Percentiles rank a stretch among this genome's conserved stretches.
Conservation (phyloP, 2,329 filamentous ascomycete species). For the Arthrinium puccinioides region DNA sequence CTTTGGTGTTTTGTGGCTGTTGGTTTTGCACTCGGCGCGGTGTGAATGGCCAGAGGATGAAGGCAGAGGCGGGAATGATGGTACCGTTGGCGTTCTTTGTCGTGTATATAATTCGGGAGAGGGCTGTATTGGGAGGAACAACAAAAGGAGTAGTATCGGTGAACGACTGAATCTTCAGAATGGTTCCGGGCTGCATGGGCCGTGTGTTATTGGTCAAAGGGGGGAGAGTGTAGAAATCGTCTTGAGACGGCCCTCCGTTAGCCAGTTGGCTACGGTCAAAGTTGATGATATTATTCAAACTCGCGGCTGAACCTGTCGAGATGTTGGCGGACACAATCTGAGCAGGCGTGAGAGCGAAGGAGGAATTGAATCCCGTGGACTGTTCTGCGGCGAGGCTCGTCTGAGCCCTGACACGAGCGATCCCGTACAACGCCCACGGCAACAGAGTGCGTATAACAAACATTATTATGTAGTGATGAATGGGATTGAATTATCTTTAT, state of each 20-base stretch:
- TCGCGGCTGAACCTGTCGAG: conserved; percentile 7
- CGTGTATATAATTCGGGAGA: conserved; percentile 42
- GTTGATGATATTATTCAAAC: conserved; percentile 15
- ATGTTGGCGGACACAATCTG: conserved; percentile 18
- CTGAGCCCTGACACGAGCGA: background rate
- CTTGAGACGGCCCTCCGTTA: conserved; percentile 20
- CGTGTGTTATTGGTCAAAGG: conserved; percentile 8
- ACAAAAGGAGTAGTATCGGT: conserved; percentile 31
- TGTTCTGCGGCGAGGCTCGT: conserved; percentile 4
- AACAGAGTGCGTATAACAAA: no score
- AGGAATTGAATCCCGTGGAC: conserved; percentile 19
- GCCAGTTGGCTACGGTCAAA: conserved; percentile 25
- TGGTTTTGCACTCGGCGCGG: conserved; percentile 8
- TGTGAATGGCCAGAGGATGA: conserved; percentile 40
- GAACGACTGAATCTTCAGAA: conserved; percentile 31
- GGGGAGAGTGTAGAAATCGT: conserved; percentile 33
- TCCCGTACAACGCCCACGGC: no score
- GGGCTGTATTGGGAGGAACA: conserved; percentile 29
- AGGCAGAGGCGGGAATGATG: conserved; percentile 38
- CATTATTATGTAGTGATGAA: no score
- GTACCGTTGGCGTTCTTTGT: conserved; percentile 36
- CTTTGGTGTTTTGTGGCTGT: background rate
- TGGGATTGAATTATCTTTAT: no score
- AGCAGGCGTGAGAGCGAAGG: conserved; percentile 15
- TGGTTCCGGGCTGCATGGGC: conserved; percentile 21